Evolutionary conservation across 1,284 basidiomycete species (phyloP).

Genomic region (Moesziomyces sp.): DNA sequence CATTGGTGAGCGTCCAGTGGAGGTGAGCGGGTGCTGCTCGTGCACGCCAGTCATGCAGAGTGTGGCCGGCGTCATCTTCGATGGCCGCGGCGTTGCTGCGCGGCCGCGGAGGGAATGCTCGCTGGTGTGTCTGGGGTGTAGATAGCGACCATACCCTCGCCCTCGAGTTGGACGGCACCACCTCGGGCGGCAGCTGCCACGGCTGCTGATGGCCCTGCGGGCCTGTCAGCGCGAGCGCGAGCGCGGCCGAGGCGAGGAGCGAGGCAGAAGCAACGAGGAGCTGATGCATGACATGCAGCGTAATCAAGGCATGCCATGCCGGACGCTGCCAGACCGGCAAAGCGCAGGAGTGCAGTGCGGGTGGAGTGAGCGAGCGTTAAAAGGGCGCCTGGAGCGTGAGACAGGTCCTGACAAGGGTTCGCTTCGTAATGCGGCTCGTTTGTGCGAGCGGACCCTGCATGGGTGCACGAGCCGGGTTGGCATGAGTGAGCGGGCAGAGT

Average conservation of each 20-base stretch:
- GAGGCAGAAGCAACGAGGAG: constrained; percentile 2
- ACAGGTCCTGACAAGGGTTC: not conserved
- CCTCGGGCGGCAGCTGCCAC: constrained; percentile 11
- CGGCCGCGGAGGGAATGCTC: constrained; percentile 20
- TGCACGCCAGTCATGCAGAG: not conserved
- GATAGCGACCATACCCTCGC: constrained; percentile 16
- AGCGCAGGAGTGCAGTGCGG: not conserved
- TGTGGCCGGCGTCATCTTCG: not conserved
- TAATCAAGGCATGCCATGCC: too few species aligned
- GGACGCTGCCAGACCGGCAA: too few species aligned
- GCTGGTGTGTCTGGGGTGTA: constrained; percentile 16
- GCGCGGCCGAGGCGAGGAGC: not conserved
- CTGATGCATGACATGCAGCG: constrained; percentile 8
- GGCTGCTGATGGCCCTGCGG: constrained; percentile 4
- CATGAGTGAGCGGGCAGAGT: too few species aligned
- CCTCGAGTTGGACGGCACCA: not conserved
- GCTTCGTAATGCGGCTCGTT: constrained; percentile 4
- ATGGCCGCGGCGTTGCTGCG: too few species aligned
- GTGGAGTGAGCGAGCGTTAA: not conserved
- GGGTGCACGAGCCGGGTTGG: not conserved
- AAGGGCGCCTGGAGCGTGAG: not conserved
- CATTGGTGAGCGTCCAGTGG: constrained; percentile 72
- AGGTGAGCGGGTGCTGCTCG: constrained; percentile 5
- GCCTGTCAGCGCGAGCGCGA: not conserved
- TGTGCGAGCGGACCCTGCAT: not conserved